phyloP scores from a whole-genome alignment of 2,329 filamentous ascomycete species.

The Mariannaea sp. region DNA sequence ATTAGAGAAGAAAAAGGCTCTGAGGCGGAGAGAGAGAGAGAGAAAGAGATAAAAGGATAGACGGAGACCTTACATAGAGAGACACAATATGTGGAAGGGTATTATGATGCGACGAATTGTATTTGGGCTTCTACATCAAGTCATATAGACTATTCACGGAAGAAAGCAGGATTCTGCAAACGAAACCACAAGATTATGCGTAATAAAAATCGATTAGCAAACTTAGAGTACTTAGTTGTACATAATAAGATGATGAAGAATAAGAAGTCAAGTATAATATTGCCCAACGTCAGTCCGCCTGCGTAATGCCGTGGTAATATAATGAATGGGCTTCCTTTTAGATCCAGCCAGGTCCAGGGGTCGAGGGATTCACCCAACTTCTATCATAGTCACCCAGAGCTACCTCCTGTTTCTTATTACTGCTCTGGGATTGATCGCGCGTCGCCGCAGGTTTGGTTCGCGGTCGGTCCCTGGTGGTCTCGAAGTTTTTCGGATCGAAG shows the following conservation, averaged over 20 bases:
- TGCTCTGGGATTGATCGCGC: constrained; percentile 19
- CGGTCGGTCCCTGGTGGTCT: constrained; percentile 9
- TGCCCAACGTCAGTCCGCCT: neutral
- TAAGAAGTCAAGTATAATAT: neutral
- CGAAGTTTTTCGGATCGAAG: constrained; percentile 29
- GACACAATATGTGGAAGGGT: constrained; percentile 2
- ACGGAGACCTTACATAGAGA: too few species aligned
- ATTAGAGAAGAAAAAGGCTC: too few species aligned
- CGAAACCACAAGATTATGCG: constrained; percentile 21
- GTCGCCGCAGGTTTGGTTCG: constrained; percentile 7
- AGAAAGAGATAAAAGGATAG: too few species aligned
- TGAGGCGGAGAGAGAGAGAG: too few species aligned
- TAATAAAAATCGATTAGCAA: constrained; percentile 21
- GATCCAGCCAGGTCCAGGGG: constrained; percentile 35
- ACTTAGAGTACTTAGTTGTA: constrained; percentile 10
- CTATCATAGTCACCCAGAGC: constrained; percentile 28
- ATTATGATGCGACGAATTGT: constrained; percentile 29
- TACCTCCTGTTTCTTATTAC: constrained; percentile 25
- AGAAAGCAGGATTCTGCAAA: constrained; percentile 15
- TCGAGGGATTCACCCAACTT: constrained; percentile 27
- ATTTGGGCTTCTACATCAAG: constrained; percentile 23
- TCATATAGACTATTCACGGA: constrained; percentile 24
- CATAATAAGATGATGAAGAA: constrained; percentile 13
- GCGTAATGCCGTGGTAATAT: neutral
- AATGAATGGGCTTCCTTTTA: constrained; percentile 1